These are phyloP conservation scores for Kalanchoe fedtschenkoi DNA, from an alignment of 164 flowering plant genomes.

Conservation along the genomic window DNA sequence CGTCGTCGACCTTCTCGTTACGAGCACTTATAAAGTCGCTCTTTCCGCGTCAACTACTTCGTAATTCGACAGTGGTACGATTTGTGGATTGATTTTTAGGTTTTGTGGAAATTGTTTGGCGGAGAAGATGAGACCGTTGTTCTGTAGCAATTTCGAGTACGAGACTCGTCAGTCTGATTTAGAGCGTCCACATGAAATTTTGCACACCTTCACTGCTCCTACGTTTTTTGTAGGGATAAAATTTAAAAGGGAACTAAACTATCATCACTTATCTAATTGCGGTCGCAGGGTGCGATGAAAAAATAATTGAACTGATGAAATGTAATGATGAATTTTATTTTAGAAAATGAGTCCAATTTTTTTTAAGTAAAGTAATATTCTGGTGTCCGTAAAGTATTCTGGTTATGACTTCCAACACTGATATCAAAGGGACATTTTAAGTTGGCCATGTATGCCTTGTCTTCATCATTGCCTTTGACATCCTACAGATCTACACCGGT, in stretches of 20 bases:
- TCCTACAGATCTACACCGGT: not conserved
- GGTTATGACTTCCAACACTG: conserved; percentile 39
- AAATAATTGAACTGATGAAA: too few species aligned
- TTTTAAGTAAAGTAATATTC: too few species aligned
- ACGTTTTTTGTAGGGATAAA: too few species aligned
- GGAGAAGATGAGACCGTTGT: conserved; percentile 54
- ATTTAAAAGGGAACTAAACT: too few species aligned
- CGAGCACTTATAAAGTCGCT: too few species aligned
- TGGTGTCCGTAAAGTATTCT: too few species aligned
- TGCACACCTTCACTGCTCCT: conserved; percentile 38
- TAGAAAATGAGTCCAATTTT: conserved; percentile 41
- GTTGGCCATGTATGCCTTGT: not conserved
- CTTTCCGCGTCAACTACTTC: too few species aligned
- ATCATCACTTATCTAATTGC: too few species aligned
- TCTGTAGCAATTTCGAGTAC: conserved; percentile 69
- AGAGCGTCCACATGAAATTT: conserved; percentile 79
- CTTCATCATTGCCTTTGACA: not conserved
- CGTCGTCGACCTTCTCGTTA: too few species aligned
- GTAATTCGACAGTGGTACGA: too few species aligned
- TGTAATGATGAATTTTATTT: too few species aligned
- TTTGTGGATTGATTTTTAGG: not conserved
- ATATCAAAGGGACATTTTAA: conserved; percentile 19
- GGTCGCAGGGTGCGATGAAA: too few species aligned
- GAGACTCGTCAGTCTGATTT: conserved; percentile 73
- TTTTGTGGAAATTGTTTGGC: not conserved